Conservation (phyloP, 73 alveolate genomes). For the Paramecium sexaurelia region DNA sequence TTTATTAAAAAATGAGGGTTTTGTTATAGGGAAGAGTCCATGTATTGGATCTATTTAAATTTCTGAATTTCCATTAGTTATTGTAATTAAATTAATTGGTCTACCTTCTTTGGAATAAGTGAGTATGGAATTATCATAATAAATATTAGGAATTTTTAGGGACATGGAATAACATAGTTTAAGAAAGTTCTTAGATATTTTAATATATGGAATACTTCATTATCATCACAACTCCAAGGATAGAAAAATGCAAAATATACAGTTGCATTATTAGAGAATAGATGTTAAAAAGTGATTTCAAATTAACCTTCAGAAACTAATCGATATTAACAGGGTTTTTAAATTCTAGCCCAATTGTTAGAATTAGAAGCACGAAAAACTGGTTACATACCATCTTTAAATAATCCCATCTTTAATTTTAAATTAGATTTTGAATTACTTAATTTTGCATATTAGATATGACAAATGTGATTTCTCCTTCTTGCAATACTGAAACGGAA, state of each 20-base stretch:
- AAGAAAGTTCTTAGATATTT: not conserved
- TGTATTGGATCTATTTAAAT: not conserved
- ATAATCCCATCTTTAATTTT: slow-evolving; percentile 47
- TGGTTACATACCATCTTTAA: slow-evolving; percentile 70
- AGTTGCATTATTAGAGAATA: not conserved
- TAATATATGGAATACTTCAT: slow-evolving; percentile 25
- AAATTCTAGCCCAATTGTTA: slow-evolving; percentile 40
- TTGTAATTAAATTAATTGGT: slow-evolving; percentile 73
- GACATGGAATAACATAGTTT: not conserved
- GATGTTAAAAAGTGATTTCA: not conserved
- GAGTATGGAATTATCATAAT: slow-evolving; percentile 72
- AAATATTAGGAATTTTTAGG: slow-evolving; percentile 38
- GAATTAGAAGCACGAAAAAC: not conserved
- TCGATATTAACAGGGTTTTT: slow-evolving; percentile 41
- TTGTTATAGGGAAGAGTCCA: not conserved
- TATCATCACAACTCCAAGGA: slow-evolving; percentile 61
- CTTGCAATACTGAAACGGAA: slow-evolving; percentile 73
- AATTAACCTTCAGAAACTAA: slow-evolving; percentile 19
- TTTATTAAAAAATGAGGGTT: slow-evolving; percentile 73
- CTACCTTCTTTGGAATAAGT: slow-evolving; percentile 75
- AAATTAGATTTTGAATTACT: not conserved
- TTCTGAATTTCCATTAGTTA: slow-evolving; percentile 48
- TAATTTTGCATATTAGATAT: slow-evolving; percentile 76
- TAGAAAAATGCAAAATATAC: slow-evolving; percentile 60
- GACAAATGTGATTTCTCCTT: slow-evolving; percentile 68